These are phyloP conservation scores for Gelatoporia subvermispora DNA, from an alignment of 768 basidiomycete species.

Conservation along the genomic window DNA sequence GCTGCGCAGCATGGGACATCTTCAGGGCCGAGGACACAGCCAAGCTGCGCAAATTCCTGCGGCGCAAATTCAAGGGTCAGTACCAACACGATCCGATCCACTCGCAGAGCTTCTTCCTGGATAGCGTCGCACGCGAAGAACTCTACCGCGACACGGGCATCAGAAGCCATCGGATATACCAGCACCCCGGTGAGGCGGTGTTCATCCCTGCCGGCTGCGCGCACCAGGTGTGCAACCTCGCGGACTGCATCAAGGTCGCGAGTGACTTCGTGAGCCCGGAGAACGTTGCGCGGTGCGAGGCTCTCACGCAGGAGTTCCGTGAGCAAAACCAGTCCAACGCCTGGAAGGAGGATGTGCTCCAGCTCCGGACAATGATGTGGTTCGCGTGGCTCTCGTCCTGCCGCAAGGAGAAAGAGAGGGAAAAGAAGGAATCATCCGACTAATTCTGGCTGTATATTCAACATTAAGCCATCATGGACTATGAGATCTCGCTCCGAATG, in stretches of 20 bases:
- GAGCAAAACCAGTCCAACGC: slow-evolving; percentile 81
- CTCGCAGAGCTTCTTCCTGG: slow-evolving; percentile 83
- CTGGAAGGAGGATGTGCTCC: slow-evolving; percentile 94
- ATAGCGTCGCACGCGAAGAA: slow-evolving; percentile 59
- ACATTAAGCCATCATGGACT: too few relatives aligned
- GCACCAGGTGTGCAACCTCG: slow-evolving; percentile 88
- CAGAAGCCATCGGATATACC: slow-evolving; percentile 79
- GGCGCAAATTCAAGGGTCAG: slow-evolving; percentile 51
- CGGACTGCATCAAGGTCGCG: slow-evolving; percentile 96
- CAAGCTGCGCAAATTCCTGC: slow-evolving; percentile 72
- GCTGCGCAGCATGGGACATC: slow-evolving; percentile 90
- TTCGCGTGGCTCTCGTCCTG: slow-evolving; percentile 80
- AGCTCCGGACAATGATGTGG: slow-evolving; percentile 91
- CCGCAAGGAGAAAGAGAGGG: slow-evolving; percentile 37
- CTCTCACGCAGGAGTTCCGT: slow-evolving; percentile 83
- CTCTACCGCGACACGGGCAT: slow-evolving; percentile 67
- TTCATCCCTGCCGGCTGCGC: slow-evolving; percentile 95
- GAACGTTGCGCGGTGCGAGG: slow-evolving; percentile 83
- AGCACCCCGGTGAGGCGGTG: slow-evolving; percentile 87
- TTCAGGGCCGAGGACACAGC: slow-evolving; percentile 78
- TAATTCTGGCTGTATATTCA: too few relatives aligned
- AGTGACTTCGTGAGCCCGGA: slow-evolving; percentile 93
- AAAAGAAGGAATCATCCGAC: background rate
- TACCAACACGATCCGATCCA: slow-evolving; percentile 83
- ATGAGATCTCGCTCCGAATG: too few relatives aligned